A percentile compares a stretch with the other conserved stretches of the same genome.
phyloP scores from a whole-genome alignment of 2,329 filamentous ascomycete genomes.

The Cladosporium sp. region DNA sequence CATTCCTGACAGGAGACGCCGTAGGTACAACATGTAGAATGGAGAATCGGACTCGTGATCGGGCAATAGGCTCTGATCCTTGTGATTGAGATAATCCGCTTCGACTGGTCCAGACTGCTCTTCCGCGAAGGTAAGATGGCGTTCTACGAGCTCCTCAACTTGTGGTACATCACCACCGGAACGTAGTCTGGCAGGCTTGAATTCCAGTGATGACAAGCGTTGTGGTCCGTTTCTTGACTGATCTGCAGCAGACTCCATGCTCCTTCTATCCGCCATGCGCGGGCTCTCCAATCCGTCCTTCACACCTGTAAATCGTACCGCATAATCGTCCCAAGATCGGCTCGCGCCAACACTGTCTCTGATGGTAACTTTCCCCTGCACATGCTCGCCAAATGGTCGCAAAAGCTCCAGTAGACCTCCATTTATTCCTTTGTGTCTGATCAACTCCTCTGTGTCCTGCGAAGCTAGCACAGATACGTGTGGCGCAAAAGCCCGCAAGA shows the following conservation, averaged over 20 bases:
- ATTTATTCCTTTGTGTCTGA: slow-evolving; percentile 77
- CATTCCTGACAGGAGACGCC: slow-evolving; percentile 74
- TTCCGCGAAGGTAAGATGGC: slow-evolving; percentile 74
- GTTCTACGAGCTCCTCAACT: slow-evolving; percentile 75
- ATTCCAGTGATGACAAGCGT: slow-evolving; percentile 29
- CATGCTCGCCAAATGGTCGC: slow-evolving; percentile 82
- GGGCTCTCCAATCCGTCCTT: slow-evolving; percentile 48
- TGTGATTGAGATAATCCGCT: slow-evolving; percentile 41
- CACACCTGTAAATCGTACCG: slow-evolving; percentile 76
- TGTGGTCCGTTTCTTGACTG: slow-evolving; percentile 23
- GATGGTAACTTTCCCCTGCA: slow-evolving; percentile 83
- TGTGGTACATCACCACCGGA: slow-evolving; percentile 56
- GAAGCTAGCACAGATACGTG: slow-evolving; percentile 86
- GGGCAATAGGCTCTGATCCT: slow-evolving; percentile 16
- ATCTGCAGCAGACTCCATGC: slow-evolving; percentile 31
- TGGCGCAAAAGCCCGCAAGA: slow-evolving; percentile 82
- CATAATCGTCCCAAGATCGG: slow-evolving; percentile 81
- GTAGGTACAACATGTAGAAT: slow-evolving; percentile 81
- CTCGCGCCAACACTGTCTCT: slow-evolving; percentile 85
- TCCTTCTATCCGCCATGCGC: slow-evolving; percentile 30
- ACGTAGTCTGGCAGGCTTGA: slow-evolving; percentile 36
- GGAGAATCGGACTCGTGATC: slow-evolving; percentile 35
- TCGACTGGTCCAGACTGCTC: slow-evolving; percentile 37
- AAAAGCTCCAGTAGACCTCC: slow-evolving; percentile 80
- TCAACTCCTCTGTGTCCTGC: slow-evolving; percentile 74